A percentile compares a stretch with the other conserved stretches of the same genome.
These are phyloP conservation scores for Colletotrichum nymphaeae DNA, from an alignment of 2,329 filamentous ascomycete genomes.

Conservation along the genomic window DNA sequence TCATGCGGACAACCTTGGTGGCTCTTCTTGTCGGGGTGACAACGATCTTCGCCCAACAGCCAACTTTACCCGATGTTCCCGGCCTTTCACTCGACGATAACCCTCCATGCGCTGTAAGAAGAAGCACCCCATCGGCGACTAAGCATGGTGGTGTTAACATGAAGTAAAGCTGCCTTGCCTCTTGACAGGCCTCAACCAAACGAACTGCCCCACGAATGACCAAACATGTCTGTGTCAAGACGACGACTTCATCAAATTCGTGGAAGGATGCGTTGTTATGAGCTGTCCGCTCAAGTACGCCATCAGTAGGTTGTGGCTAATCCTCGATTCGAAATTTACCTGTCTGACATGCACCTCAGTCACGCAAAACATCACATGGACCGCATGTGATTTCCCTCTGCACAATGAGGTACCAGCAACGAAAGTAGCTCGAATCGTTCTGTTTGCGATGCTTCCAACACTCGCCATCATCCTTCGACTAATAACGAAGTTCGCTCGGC, in stretches of 20 bases:
- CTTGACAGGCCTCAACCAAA: background rate
- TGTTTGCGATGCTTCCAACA: constrained; percentile 1
- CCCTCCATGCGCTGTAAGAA: constrained; percentile 21
- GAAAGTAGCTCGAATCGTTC: background rate
- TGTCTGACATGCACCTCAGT: background rate
- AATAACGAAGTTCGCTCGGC: background rate
- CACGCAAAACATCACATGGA: constrained; percentile 21
- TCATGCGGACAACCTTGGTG: background rate
- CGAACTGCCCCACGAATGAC: background rate
- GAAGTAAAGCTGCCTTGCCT: constrained; percentile 18
- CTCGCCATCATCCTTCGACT: constrained; percentile 12
- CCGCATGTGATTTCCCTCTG: constrained; percentile 10
- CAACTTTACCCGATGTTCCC: background rate
- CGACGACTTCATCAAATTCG: background rate
- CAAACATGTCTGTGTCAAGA: constrained; percentile 24
- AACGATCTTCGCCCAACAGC: constrained; percentile 2
- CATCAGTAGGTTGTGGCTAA: background rate
- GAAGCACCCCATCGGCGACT: background rate
- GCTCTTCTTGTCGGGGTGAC: background rate
- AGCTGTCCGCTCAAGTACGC: constrained; percentile 21
- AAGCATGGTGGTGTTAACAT: background rate
- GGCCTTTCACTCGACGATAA: constrained; percentile 12
- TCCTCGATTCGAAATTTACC: background rate
- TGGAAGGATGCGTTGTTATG: background rate
- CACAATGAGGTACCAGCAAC: background rate